These are phyloP conservation scores for Trichoderma guizhouense DNA, from an alignment of 2,329 filamentous ascomycete genomes.

Conservation along the genomic window DNA sequence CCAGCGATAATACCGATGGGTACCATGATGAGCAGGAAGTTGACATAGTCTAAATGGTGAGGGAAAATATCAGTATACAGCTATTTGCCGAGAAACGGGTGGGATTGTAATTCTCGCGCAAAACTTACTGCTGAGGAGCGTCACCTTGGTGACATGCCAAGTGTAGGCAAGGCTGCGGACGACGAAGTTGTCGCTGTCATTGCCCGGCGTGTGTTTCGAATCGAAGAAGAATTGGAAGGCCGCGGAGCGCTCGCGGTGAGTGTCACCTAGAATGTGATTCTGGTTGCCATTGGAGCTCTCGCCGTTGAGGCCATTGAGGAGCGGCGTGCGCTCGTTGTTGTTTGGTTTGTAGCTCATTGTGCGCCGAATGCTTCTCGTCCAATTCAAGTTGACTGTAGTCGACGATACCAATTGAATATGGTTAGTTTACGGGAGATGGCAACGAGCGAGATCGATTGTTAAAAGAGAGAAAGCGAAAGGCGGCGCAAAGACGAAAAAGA, in stretches of 20 bases:
- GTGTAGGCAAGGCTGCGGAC: conserved; percentile 46
- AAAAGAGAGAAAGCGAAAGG: background rate
- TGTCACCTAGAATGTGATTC: conserved; percentile 22
- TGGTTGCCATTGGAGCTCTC: conserved; percentile 23
- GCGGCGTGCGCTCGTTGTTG: conserved; percentile 39
- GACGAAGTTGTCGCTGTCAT: conserved; percentile 44
- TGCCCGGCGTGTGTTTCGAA: conserved; percentile 49
- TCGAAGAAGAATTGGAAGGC: conserved; percentile 48
- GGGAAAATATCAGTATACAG: background rate
- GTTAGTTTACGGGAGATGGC: background rate
- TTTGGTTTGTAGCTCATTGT: conserved; percentile 12
- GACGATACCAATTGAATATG: background rate
- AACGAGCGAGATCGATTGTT: background rate
- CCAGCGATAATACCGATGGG: conserved; percentile 70
- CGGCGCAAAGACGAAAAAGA: background rate
- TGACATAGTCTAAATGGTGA: conserved; percentile 53
- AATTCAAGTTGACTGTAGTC: background rate
- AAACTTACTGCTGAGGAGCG: conserved; percentile 57
- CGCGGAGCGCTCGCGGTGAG: conserved; percentile 23
- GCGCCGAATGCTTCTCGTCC: background rate
- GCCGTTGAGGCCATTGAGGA: conserved; percentile 42
- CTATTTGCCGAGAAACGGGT: background rate
- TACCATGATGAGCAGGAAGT: conserved; percentile 70
- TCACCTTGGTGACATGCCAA: conserved; percentile 57
- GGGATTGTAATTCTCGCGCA: too few relatives aligned